Evolutionary conservation across 2,329 filamentous ascomycete genomes (phyloP).

Genomic region (Epichloe sibirici): DNA sequence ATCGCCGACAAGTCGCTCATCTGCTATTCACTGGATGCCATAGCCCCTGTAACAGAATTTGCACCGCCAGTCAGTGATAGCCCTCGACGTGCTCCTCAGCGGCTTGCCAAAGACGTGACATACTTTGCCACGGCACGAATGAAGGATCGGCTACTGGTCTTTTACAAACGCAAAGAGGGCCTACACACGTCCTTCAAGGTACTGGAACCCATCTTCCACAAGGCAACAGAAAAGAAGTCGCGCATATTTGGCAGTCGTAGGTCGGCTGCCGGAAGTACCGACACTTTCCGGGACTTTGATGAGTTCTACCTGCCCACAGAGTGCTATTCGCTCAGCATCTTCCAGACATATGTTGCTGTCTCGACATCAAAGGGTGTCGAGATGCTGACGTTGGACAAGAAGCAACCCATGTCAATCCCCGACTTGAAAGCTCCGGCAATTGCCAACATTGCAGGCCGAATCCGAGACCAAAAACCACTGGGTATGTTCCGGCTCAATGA

Average conservation of each 20-base stretch:
- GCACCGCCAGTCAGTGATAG: conserved; percentile 56
- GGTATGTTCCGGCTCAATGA: conserved; percentile 95
- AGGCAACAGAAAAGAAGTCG: conserved; percentile 72
- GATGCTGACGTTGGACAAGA: conserved; percentile 93
- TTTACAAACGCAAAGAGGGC: conserved; percentile 94
- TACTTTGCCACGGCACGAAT: conserved; percentile 95
- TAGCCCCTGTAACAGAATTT: conserved; percentile 53
- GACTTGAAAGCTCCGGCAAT: conserved; percentile 70
- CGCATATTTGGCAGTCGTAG: conserved; percentile 51
- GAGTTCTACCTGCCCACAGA: conserved; percentile 97
- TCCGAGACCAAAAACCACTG: conserved; percentile 71
- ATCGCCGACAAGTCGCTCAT: conserved; percentile 86
- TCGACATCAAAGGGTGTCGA: conserved; percentile 88
- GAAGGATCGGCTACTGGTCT: conserved; percentile 89
- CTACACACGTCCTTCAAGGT: conserved; percentile 94
- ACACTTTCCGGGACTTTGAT: conserved; percentile 96
- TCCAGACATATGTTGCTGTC: conserved; percentile 87
- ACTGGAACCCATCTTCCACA: conserved; percentile 89
- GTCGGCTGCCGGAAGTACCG: conserved; percentile 58
- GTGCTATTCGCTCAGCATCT: conserved; percentile 89
- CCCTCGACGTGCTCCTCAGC: conserved; percentile 75
- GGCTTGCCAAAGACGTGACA: conserved; percentile 82
- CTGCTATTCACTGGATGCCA: conserved; percentile 83
- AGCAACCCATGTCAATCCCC: conserved; percentile 86
- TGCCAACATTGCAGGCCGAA: conserved; percentile 71